Evolutionary conservation across 441 rosid species (phyloP).

Genomic region (Jatropha multifida): DNA sequence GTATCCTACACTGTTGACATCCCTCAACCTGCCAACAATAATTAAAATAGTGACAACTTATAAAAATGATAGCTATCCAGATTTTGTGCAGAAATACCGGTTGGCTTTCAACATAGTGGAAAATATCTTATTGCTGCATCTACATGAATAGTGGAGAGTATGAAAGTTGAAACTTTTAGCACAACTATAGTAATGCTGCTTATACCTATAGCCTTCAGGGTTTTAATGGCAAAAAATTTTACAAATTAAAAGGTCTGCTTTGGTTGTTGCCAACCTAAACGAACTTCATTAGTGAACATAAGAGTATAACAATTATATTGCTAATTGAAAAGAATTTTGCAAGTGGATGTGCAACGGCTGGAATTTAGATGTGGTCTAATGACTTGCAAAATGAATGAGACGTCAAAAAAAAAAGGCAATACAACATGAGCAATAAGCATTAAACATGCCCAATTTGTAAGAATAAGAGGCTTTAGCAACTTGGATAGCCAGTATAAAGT

Average conservation of each 20-base stretch:
- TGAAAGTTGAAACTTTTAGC: neutral
- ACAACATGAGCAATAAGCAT: too few species aligned
- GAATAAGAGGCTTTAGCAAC: neutral
- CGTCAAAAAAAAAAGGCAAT: neutral
- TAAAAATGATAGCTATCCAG: neutral
- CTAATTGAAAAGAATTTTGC: neutral
- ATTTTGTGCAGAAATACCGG: neutral
- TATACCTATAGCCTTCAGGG: neutral
- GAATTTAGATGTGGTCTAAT: neutral
- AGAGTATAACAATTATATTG: neutral
- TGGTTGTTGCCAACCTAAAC: neutral
- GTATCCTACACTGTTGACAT: neutral
- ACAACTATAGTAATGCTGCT: too few species aligned
- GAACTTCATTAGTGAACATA: neutral
- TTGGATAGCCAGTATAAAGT: neutral
- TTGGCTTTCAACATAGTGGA: neutral
- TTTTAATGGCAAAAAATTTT: neutral
- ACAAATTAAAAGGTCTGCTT: neutral
- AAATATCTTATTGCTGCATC: neutral
- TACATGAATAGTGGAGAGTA: neutral
- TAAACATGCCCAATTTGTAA: neutral
- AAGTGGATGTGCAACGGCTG: neutral
- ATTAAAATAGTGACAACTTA: neutral
- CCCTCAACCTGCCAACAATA: neutral
- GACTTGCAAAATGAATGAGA: constrained; percentile 1